phyloP scores from a whole-genome alignment of 106 monocot genomes.

The Phalaenopsis equestris region DNA sequence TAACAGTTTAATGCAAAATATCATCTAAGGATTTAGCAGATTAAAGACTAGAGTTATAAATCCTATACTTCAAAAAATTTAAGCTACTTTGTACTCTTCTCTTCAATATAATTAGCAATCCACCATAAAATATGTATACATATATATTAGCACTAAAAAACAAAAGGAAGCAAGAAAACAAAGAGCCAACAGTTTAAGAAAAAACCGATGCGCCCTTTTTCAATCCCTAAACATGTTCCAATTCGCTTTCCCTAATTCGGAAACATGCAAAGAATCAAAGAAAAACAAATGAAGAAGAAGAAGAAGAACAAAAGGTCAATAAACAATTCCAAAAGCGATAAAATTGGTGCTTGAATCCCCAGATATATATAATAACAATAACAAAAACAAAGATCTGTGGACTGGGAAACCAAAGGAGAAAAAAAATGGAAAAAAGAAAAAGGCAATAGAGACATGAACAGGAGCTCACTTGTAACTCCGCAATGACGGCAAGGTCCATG shows the following conservation, averaged over 20 bases:
- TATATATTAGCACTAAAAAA: not conserved
- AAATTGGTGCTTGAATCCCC: not conserved
- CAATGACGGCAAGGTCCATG: conserved; percentile 98
- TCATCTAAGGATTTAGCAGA: not conserved
- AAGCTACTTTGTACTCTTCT: not conserved
- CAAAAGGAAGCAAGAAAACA: not conserved
- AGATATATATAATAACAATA: conserved; percentile 2
- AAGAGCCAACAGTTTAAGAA: not conserved
- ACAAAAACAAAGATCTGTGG: conserved; percentile 14
- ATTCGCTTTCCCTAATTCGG: not conserved
- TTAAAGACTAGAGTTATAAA: not conserved
- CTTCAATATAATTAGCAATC: not conserved
- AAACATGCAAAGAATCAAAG: not conserved
- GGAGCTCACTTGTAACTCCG: conserved; percentile 98
- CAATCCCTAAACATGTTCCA: not conserved
- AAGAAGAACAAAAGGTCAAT: not conserved
- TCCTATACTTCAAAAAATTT: not conserved
- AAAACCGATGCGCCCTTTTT: not conserved
- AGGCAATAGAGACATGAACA: conserved; percentile 21
- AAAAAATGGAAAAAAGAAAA: not conserved
- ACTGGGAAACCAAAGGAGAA: not conserved
- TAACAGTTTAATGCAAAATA: not conserved
- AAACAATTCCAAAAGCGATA: not conserved
- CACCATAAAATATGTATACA: not conserved
- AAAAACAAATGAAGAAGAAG: not conserved